A percentile compares a stretch with the other conserved stretches of the same genome.
These are phyloP conservation scores for Tolypocladium nubicola DNA, from an alignment of 2,329 filamentous ascomycete genomes.

Conservation along the genomic window DNA sequence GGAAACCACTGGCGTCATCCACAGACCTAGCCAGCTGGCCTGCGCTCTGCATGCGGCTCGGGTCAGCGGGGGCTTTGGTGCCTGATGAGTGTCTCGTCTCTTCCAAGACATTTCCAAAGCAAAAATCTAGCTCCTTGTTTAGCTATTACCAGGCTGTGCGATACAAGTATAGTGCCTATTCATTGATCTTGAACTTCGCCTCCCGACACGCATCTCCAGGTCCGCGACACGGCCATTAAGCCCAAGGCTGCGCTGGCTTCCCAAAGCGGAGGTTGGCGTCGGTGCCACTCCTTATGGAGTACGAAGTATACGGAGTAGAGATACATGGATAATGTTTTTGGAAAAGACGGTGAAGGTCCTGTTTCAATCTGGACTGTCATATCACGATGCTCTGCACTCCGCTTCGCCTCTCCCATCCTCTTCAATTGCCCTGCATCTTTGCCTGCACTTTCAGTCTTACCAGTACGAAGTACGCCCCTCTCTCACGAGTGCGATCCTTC, in stretches of 20 bases:
- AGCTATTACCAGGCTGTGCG: no score
- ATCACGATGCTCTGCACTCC: neutral
- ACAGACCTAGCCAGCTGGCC: neutral
- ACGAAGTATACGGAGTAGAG: neutral
- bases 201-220: neutral
- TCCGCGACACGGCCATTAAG: neutral
- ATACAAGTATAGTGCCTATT: neutral
- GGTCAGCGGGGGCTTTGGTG: neutral
- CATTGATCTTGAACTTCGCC: neutral
- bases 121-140: neutral
- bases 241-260: neutral
- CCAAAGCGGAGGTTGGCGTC: neutral
- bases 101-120: neutral
- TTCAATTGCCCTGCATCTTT: neutral
- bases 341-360: neutral
- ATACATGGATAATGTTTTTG: neutral
- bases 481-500: no score
- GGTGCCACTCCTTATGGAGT: neutral
- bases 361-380: neutral
- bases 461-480: no score
- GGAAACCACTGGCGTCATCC: slow-evolving; percentile 4
- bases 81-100: neutral
- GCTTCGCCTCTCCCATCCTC: neutral
- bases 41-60: neutral
- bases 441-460: neutral